Conservation (phyloP, 805 yeast species). For the Metahyphopichia silvanorum region DNA sequence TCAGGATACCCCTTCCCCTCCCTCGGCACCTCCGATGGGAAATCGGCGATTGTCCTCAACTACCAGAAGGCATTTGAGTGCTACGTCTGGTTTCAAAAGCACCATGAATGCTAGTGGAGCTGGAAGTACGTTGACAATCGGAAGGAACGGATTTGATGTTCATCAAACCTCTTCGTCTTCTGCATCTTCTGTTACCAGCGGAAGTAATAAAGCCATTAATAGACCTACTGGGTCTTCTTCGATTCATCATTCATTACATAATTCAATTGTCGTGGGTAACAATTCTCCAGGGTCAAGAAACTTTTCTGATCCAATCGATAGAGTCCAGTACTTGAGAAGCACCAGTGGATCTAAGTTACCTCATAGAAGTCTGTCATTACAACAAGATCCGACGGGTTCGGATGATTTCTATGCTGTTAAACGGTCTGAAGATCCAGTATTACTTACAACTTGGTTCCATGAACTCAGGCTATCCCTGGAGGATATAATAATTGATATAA, state of each 20-base stretch:
- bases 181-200: background rate
- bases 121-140: slow-evolving; percentile 4
- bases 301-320: no score
- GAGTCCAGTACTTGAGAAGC: no score
- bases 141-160: slow-evolving; percentile 1
- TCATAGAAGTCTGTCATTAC: no score
- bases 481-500: slow-evolving; percentile 61
- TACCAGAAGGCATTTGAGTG: no score
- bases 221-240: no score
- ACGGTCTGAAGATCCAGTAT: slow-evolving; percentile 29
- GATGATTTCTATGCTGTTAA: no score
- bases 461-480: slow-evolving; percentile 58
- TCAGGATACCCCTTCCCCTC: background rate
- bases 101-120: slow-evolving; percentile 3
- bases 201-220: no score
- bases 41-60: slow-evolving; percentile 1
- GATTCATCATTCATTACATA: no score
- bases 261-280: no score
- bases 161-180: background rate
- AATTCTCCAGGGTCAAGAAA: no score
- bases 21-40: background rate
- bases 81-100: background rate
- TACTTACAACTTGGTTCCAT: slow-evolving; percentile 59
- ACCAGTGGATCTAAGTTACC: no score
- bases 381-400: no score